Conservation (phyloP, 208 protist species). For the Porcisia hertigi region DNA sequence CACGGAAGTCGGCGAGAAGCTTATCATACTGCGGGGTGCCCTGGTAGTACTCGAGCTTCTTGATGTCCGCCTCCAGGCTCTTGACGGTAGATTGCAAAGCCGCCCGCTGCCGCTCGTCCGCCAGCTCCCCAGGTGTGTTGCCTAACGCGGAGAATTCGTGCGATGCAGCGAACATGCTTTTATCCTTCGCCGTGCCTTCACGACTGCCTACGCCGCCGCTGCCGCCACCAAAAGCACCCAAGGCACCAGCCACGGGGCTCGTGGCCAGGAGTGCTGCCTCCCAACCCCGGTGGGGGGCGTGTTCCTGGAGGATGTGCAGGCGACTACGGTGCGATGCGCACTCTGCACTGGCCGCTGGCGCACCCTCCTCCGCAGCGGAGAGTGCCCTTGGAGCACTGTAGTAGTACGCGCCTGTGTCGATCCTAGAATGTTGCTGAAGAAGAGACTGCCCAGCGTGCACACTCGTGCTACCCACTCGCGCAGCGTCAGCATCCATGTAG, state of each 20-base stretch:
- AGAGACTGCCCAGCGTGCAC: constrained; percentile 68
- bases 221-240: not conserved
- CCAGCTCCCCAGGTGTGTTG: constrained; percentile 17
- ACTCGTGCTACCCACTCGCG: constrained; percentile 64
- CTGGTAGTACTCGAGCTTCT: constrained; percentile 85
- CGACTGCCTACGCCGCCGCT: not conserved
- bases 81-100: constrained; percentile 26
- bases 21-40: constrained; percentile 72
- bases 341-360: not conserved
- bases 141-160: constrained; percentile 31
- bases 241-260: not conserved
- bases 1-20: constrained; percentile 63
- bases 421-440: constrained; percentile 31
- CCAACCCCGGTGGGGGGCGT: not conserved
- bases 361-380: not conserved
- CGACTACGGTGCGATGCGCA: constrained; percentile 16
- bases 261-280: not conserved
- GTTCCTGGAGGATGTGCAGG: constrained; percentile 19
- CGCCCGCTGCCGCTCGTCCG: constrained; percentile 23
- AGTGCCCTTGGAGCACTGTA: constrained; percentile 6
- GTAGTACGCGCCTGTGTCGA: constrained; percentile 51
- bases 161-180: constrained; percentile 34
- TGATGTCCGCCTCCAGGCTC: constrained; percentile 73
- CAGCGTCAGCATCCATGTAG: constrained; percentile 66
- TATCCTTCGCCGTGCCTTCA: constrained; percentile 15